Base-by-base conservation (phyloP, 169 alveolate genomes). In the Neospora caninum region DNA sequence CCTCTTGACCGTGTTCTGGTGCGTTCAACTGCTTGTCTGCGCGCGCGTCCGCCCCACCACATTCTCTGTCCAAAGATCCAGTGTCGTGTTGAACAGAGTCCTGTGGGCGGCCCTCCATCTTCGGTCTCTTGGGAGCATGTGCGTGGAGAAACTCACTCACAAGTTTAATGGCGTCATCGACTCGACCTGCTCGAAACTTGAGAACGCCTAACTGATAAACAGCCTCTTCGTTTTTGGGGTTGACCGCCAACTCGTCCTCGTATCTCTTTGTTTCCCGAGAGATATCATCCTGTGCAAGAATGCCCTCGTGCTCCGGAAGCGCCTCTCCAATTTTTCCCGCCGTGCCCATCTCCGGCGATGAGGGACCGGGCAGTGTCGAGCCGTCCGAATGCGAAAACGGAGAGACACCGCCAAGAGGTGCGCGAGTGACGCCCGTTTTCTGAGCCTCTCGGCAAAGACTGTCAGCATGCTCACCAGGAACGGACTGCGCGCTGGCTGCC, bases 141-240 rank as follows among this genome's bases (percentile, higher is more conserved):
- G 10, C 9, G 7, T 6, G 89, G 18, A 82, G 58, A n/a, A 82
- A 82, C 31, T 1, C 67, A 31, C 42, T 39, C 25, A 82, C 39
- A 41, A 29, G 69, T 0, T 10, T 7, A 31, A 82, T 82, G 38
- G 89, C 89, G n/a, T 42, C 54, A 36, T 39, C 69, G 38, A 49
- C 67, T 36, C 38, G 34, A 6, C 89, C 89, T 22, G 34, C 89
- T 0, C 69, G 54, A 31, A 82, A 82, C 36, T 82, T 41, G 31
- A 42, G 54, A n/a, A 82, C 36, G 20, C 89, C 89, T n/a, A 82
- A 42, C 89, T 41, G 89, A 41, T 82, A 82, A 7, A 82, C 22
- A 0, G 43, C 87, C 41, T 78, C 87, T 34, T 78, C 87, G 43
- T 39, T 78, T 34, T 39, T 34, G 29, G 87, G 87, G 34, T 78